phyloP scores from a whole-genome alignment of 192 early-diverging fungal species.

The Backusella morwellensis region DNA sequence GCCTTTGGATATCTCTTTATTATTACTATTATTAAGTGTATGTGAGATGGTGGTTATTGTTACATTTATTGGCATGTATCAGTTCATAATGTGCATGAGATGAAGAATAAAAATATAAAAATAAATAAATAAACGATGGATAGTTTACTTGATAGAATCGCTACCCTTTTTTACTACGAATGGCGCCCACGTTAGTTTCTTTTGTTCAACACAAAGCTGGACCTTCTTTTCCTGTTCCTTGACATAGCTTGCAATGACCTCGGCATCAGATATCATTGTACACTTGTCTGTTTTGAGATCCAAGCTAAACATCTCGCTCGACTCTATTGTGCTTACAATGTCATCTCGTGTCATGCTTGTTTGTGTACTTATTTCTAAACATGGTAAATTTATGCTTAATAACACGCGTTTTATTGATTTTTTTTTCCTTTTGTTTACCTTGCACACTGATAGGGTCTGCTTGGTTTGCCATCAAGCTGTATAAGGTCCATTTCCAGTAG shows the following conservation, averaged over 20 bases:
- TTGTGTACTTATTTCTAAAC: background rate
- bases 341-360: conserved; percentile 88
- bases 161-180: conserved; percentile 37
- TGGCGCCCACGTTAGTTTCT: conserved; percentile 69
- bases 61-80: no score
- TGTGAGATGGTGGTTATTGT: no score
- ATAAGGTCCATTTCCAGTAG: conserved; percentile 82
- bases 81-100: no score
- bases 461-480: conserved; percentile 61
- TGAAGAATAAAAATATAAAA: no score
- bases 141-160: no score
- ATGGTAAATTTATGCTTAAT: background rate
- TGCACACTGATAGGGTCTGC: conserved; percentile 48
- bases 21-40: no score
- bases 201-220: conserved; percentile 51
- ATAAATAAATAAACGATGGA: no score
- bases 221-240: conserved; percentile 45
- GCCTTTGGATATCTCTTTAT: no score
- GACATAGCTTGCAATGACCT: conserved; percentile 43
- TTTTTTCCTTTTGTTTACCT: conserved; percentile 25
- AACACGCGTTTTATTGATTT: no score
- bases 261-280: conserved; percentile 44
- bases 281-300: conserved; percentile 23
- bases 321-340: conserved; percentile 73
- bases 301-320: conserved; percentile 44